Evolutionary conservation across 257 asterid genomes (phyloP), one percentile per base, ranked within the genome.

Genomic region (Solanum chiquidenum): DNA sequence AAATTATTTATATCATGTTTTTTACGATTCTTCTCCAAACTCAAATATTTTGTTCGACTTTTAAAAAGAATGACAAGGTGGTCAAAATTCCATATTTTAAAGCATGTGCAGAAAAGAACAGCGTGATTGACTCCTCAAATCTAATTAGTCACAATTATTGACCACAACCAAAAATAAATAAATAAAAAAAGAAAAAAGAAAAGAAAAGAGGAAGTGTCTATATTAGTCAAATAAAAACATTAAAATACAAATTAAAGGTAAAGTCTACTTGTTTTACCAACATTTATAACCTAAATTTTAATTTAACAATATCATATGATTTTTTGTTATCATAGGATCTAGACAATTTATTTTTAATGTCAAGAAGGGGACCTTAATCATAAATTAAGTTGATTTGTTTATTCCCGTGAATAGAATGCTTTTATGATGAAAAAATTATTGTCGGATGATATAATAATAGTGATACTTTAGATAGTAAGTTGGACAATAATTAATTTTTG

Each of bases 101-200:
- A 80, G 85, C 40, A 27, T 44, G 12, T 20, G 20, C 9, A 29
- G 20, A 82, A 49, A 82, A 82, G 29, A 49, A 31, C 44, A 49
- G 62, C 86, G 44, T 49, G 69, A 82, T 82, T 49, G 64, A 31
- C 86, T 82, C 86, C 16, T 49, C 33, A 82, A 18, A 82, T 29
- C 69, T 82, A 82, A 82, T 44, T 7, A 44, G 69, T 46, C 69
- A 49, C 40, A 82, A 27, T 49, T 49, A 10, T 80, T 82, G 69
- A 82, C 86, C 86, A 49, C 7, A 44, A 4, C 40, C 64, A 34
- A 3, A 33, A 20, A 34, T 8, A 1, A 1, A 34, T 4, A 34
- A 18, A 2, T 29, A 29, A 4, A 20, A 2, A 1, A 0, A 8
- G 2, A 38, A 38, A 12, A 0, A 0, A 34, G 1, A 34, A 34